Conservation (phyloP, 768 basidiomycete genomes). For the Tephrocybe sp. region DNA sequence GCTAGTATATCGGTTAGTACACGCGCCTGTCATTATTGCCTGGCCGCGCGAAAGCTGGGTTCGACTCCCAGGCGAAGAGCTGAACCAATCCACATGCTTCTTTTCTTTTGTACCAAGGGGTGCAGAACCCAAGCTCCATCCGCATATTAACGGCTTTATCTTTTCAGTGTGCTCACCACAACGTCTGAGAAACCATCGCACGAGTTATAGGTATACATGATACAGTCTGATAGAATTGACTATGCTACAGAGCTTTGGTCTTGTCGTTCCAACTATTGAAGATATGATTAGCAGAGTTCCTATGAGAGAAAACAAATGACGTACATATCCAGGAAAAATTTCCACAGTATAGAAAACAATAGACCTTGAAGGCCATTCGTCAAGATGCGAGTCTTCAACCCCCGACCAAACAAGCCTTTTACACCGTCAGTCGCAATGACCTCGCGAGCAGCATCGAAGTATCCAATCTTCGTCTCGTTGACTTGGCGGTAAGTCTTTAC, state of each 20-base stretch:
- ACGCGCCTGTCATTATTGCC: constrained; percentile 4
- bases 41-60: too few species aligned
- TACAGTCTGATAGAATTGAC: neutral
- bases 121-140: too few species aligned
- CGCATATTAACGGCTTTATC: too few species aligned
- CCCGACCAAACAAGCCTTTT: constrained; percentile 82
- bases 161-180: too few species aligned
- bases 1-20: constrained; percentile 10
- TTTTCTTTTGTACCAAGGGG: too few species aligned
- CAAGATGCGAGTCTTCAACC: constrained; percentile 83
- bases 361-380: constrained; percentile 91
- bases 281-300: neutral
- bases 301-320: constrained; percentile 25
- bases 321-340: constrained; percentile 84
- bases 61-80: constrained; percentile 8
- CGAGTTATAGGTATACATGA: neutral
- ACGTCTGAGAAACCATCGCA: too few species aligned
- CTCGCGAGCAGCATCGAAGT: constrained; percentile 70
- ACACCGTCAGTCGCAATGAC: constrained; percentile 77
- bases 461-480: constrained; percentile 76
- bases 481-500: constrained; percentile 97
- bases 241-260: constrained; percentile 6
- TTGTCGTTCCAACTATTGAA: constrained; percentile 28
- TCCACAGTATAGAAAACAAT: constrained; percentile 92
- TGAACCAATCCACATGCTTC: neutral